Conservation (phyloP, 2,329 filamentous ascomycete species). For the Trichoderma sp. region DNA sequence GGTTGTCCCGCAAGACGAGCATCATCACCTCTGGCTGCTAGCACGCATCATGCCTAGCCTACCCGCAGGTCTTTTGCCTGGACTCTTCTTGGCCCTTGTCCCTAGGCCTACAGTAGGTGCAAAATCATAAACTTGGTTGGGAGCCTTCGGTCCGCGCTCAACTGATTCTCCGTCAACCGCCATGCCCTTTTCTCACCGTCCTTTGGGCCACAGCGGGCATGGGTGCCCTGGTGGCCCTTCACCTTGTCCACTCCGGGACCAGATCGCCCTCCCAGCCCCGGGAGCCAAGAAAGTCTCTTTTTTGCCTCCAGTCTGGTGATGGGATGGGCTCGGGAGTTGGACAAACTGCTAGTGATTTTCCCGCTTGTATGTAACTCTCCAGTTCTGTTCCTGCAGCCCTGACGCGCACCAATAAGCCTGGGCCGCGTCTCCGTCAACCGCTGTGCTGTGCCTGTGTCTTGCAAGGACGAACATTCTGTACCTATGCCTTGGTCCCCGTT, state of each 20-base stretch:
- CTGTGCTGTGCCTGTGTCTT: neutral
- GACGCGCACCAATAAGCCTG: conserved; percentile 16
- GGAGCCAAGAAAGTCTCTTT: neutral
- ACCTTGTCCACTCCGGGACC: conserved; percentile 11
- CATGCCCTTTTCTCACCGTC: conserved; percentile 14
- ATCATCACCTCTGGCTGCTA: neutral
- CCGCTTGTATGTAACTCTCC: neutral
- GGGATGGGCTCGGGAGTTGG: neutral
- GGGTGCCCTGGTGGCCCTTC: neutral
- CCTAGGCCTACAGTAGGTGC: neutral
- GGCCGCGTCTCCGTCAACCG: conserved; percentile 1
- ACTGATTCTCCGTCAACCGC: neutral
- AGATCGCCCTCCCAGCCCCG: conserved; percentile 1
- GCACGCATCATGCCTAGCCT: neutral
- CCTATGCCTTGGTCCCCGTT: neutral
- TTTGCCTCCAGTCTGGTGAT: neutral
- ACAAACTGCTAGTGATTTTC: neutral
- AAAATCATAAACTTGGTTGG: neutral
- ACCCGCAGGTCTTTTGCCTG: neutral
- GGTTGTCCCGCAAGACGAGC: neutral
- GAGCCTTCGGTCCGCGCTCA: neutral
- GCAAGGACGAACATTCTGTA: neutral
- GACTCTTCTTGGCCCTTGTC: neutral
- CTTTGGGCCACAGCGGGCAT: neutral
- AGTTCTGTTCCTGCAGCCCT: conserved; percentile 16